Conservation (phyloP, 2,329 filamentous ascomycete species). For the Ophiostoma populinum region DNA sequence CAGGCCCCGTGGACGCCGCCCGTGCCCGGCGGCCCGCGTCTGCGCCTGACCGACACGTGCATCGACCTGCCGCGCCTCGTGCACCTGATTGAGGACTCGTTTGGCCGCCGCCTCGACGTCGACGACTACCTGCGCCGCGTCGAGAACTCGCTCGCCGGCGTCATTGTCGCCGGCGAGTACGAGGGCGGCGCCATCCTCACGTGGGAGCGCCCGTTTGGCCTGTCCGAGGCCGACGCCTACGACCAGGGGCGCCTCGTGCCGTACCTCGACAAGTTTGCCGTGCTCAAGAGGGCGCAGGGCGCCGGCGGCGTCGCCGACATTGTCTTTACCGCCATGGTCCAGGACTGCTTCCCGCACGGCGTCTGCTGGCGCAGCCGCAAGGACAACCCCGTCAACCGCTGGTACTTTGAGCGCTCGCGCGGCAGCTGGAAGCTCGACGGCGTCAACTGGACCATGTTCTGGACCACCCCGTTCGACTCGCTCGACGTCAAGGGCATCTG, state of each 20-base stretch:
- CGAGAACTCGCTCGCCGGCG: conserved; percentile 62
- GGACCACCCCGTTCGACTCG: conserved; percentile 60
- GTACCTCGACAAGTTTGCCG: conserved; percentile 95
- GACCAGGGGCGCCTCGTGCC: conserved; percentile 55
- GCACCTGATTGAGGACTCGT: conserved; percentile 84
- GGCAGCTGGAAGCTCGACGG: conserved; percentile 68
- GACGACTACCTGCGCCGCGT: conserved; percentile 71
- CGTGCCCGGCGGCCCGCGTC: conserved; percentile 35
- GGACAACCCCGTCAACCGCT: conserved; percentile 94
- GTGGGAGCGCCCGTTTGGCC: conserved; percentile 58
- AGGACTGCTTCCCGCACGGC: conserved; percentile 70
- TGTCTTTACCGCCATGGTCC: conserved; percentile 90
- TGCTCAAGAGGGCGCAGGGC: conserved; percentile 74
- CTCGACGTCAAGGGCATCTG: conserved; percentile 35
- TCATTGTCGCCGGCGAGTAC: conserved; percentile 92
- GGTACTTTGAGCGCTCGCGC: conserved; percentile 86
- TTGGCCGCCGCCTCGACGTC: conserved; percentile 68
- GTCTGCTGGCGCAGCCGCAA: conserved; percentile 85
- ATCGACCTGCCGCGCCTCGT: conserved; percentile 74
- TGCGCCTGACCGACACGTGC: conserved; percentile 60
- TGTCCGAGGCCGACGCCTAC: conserved; percentile 35
- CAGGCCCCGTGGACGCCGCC: conserved; percentile 51
- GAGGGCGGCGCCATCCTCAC: conserved; percentile 90
- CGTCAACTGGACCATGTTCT: conserved; percentile 97
- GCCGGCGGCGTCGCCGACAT: conserved; percentile 87